A percentile compares a stretch with the other conserved stretches of the same genome.
Conservation (phyloP, 306 rosid genomes). For the Prunus fruticosa region DNA sequence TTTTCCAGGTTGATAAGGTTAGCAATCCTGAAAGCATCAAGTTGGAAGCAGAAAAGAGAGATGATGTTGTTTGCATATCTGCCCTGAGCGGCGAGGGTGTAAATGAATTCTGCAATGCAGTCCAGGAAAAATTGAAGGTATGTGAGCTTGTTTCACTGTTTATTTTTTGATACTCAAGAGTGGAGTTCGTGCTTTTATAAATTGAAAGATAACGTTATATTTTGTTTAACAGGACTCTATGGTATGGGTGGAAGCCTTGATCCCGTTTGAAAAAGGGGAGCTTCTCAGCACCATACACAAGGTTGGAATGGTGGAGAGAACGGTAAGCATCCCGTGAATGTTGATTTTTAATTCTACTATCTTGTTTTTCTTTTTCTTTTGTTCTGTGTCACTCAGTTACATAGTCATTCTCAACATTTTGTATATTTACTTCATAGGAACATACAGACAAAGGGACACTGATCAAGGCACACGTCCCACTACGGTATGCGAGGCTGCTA, state of each 20-base stretch:
- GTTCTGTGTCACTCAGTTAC: neutral
- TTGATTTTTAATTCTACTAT: neutral
- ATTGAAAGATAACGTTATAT: neutral
- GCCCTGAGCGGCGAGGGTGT: slow-evolving; percentile 76
- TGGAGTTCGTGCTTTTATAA: slow-evolving; percentile 13
- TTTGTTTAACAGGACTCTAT: slow-evolving; percentile 61
- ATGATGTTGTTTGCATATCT: slow-evolving; percentile 77
- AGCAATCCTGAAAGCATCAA: slow-evolving; percentile 57
- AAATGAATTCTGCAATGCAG: slow-evolving; percentile 68
- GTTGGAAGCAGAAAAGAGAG: slow-evolving; percentile 73
- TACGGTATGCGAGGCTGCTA: slow-evolving; percentile 86
- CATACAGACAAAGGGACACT: slow-evolving; percentile 81
- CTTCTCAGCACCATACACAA: slow-evolving; percentile 86
- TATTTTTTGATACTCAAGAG: neutral
- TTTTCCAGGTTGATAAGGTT: slow-evolving; percentile 70
- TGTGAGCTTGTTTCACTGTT: slow-evolving; percentile 5
- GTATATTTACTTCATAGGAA: slow-evolving; percentile 43
- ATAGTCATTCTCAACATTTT: slow-evolving; percentile 3
- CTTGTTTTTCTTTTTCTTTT: neutral
- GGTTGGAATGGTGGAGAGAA: slow-evolving; percentile 94
- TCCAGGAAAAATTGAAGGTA: slow-evolving; percentile 86
- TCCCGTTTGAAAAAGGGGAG: slow-evolving; percentile 90
- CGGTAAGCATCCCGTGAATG: slow-evolving; percentile 52
- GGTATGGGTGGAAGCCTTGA: slow-evolving; percentile 98
- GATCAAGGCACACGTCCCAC: slow-evolving; percentile 88